These are phyloP conservation scores for Diplocarpon rosae DNA, from an alignment of 2,329 filamentous ascomycete genomes.

Conservation along the genomic window DNA sequence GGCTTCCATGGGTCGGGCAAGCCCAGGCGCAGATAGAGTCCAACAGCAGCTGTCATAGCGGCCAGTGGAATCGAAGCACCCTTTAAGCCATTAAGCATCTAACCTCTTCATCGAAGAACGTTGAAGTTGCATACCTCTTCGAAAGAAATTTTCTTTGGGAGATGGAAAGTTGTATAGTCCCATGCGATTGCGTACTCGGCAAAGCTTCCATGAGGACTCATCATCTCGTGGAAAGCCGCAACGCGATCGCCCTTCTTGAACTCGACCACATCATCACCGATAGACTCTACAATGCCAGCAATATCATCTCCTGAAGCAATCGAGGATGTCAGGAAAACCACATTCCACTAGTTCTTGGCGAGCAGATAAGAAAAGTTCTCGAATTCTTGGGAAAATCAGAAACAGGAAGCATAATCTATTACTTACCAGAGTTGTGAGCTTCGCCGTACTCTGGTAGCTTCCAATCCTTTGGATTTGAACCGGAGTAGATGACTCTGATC, in stretches of 20 bases:
- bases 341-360: too few species aligned
- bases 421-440: conserved; percentile 15
- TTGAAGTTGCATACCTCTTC: conserved; percentile 17
- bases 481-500: conserved; percentile 26
- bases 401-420: too few species aligned
- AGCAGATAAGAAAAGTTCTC: too few species aligned
- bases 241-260: conserved; percentile 37
- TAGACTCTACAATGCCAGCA: conserved; percentile 34
- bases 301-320: conserved; percentile 28
- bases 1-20: conserved; percentile 31
- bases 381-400: too few species aligned
- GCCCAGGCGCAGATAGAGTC: conserved; percentile 28
- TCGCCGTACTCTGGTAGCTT: conserved; percentile 13
- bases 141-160: conserved; percentile 23
- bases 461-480: conserved; percentile 27
- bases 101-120: conserved; percentile 29
- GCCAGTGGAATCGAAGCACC: conserved; percentile 35
- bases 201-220: conserved; percentile 39
- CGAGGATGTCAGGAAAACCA: too few species aligned
- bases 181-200: conserved; percentile 50
- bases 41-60: conserved; percentile 33
- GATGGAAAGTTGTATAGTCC: conserved; percentile 42
- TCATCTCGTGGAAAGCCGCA: conserved; percentile 41
- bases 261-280: conserved; percentile 35
- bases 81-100: conserved; percentile 26